Evolutionary conservation across 1,284 basidiomycete species (phyloP), one percentile per base, ranked within the genome.

Genomic region (Ganoderma leucocontextum): DNA sequence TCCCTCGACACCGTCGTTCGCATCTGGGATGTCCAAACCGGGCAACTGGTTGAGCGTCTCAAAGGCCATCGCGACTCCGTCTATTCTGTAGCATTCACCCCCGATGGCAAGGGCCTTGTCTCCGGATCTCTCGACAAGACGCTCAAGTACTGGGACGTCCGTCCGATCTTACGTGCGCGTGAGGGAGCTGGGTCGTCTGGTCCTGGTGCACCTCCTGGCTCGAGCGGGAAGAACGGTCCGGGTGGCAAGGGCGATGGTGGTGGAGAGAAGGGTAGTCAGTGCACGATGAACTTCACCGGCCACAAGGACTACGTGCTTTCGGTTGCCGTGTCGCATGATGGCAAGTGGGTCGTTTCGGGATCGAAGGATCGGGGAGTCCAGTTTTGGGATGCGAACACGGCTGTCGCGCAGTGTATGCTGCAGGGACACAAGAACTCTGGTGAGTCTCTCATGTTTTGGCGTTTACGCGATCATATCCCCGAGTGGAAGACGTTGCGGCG

Each of bases 401-500:
- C 88, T 7, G 85, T 88, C 74, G 87, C 89, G 49, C 92, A 94
- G 79, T 87, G 92, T 70, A 91, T 93, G 84, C 80, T 95, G 25
- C 92, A 94, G 78, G 94, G 94, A 2, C 94, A 95, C 82, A 95
- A 95, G 82, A 95, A 96, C 77, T 92, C 89, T 22, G 89, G 85
- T 88, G 71, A 66, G 85, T 77, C 19, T 77, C 19, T n/a, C 38
- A 41, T 19, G 13, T 35, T 41, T 13, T 29, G 29, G n/a, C 25
- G 13, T 25, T 13, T 17, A 29, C 39, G 7, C 1, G 10, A 49
- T 49, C 9, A n/a, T 22, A 12, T 49, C 10, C 10, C 47, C 10
- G 22, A 49, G 47, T 25, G 22, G 47, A 25, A 25, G 22, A 4
- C n/a, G 4, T 47, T 6, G 44, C 8, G 44, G n/a, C 15, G 17